Conservation (phyloP, 1,284 basidiomycete species). For the Pseudozyma thailandica region DNA sequence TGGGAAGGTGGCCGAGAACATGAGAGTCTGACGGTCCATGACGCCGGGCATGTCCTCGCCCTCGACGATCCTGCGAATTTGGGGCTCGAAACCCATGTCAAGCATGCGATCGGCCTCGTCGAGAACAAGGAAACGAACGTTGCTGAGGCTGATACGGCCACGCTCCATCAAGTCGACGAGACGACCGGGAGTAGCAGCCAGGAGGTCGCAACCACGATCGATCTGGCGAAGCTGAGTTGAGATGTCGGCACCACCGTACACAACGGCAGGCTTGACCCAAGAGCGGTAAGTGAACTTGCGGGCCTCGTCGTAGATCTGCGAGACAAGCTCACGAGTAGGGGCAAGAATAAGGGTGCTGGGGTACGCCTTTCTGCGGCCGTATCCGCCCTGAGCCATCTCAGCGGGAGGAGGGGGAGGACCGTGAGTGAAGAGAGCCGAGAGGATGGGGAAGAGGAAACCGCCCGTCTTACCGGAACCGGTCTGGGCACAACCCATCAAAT, state of each 20-base stretch:
- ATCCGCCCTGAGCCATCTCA: slow-evolving; percentile 70
- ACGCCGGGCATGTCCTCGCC: slow-evolving; percentile 97
- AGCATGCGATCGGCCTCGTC: slow-evolving; percentile 99
- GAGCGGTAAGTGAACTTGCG: slow-evolving; percentile 99
- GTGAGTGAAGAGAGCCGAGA: slow-evolving; percentile 88
- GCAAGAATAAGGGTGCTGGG: slow-evolving; percentile 96
- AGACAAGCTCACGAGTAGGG: slow-evolving; percentile 97
- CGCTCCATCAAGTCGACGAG: slow-evolving; percentile 98
- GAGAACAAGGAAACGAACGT: slow-evolving; percentile 96
- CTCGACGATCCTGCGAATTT: slow-evolving; percentile 97
- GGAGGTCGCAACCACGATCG: slow-evolving; percentile 95
- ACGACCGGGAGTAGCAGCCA: slow-evolving; percentile 97
- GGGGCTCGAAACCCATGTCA: slow-evolving; percentile 99
- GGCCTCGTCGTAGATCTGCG: slow-evolving; percentile 99
- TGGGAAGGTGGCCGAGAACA: slow-evolving; percentile 99
- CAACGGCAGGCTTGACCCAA: slow-evolving; percentile 98
- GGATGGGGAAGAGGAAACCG: slow-evolving; percentile 98
- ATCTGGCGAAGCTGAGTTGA: slow-evolving; percentile 91
- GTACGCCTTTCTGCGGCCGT: slow-evolving; percentile 87
- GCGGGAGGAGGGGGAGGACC: slow-evolving; percentile 80
- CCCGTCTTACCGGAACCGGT: slow-evolving; percentile 99
- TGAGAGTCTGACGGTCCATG: slow-evolving; percentile 93
- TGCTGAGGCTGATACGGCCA: slow-evolving; percentile 93
- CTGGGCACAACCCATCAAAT: slow-evolving; percentile 99
- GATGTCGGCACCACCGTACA: slow-evolving; percentile 99